Percentiles rank a stretch among this genome's conserved stretches.
Conservation (phyloP, 768 basidiomycete genomes). For the Crassisporium funariophilum region DNA sequence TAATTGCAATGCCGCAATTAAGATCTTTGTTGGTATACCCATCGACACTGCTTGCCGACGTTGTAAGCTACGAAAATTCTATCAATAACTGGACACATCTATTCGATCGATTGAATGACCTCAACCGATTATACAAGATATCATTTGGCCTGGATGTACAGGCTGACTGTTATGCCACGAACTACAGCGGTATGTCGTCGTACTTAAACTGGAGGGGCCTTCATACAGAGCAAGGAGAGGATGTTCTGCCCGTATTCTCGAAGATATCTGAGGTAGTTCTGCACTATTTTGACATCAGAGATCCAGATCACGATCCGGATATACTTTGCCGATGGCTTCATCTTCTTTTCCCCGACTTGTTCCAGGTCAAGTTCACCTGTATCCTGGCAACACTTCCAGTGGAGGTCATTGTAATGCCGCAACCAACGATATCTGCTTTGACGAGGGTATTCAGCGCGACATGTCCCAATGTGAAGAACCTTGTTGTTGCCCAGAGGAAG, state of each 20-base stretch:
- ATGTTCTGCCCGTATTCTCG: not conserved
- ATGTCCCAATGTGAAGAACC: not conserved
- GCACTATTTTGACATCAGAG: not conserved
- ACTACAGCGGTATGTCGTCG: not conserved
- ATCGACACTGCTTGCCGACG: not conserved
- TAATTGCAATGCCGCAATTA: not conserved
- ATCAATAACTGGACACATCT: not conserved
- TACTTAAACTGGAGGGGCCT: not conserved
- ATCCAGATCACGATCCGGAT: not conserved
- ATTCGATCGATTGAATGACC: not conserved
- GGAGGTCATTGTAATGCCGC: not conserved
- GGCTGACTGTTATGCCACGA: not conserved
- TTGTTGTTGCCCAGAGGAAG: not conserved
- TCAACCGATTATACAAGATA: not conserved
- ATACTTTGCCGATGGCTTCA: not conserved
- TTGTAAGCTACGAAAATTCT: not conserved
- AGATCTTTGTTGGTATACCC: not conserved
- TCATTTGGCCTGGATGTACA: not conserved
- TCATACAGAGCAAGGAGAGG: not conserved
- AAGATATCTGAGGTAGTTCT: not conserved
- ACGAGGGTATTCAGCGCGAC: not conserved
- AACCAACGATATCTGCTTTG: not conserved
- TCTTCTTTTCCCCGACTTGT: not conserved
- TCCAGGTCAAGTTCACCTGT: not conserved
- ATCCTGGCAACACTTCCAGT: not conserved